These are phyloP conservation scores for Epichloe elymi DNA, from an alignment of 2,329 filamentous ascomycete genomes.

Conservation along the genomic window DNA sequence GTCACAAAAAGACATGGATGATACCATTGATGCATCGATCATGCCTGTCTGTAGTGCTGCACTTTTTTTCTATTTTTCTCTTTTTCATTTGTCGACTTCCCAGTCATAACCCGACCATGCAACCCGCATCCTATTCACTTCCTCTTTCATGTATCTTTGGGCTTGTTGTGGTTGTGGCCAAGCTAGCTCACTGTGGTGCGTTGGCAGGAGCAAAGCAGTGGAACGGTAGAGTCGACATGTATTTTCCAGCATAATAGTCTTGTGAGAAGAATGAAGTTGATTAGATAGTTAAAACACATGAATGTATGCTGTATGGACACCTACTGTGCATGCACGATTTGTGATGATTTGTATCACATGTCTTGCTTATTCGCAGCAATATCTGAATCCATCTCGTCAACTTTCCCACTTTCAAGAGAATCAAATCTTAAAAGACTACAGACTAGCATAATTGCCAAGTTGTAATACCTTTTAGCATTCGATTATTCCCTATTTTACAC, in stretches of 20 bases:
- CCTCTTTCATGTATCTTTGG: not conserved
- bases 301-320: not conserved
- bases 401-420: too few relatives aligned
- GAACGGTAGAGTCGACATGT: not conserved
- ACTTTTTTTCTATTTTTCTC: constrained; percentile 9
- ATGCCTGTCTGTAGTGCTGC: constrained; percentile 17
- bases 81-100: constrained; percentile 11
- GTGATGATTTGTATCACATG: too few relatives aligned
- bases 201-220: not conserved
- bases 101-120: not conserved
- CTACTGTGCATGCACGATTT: too few relatives aligned
- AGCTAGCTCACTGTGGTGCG: not conserved
- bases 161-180: not conserved
- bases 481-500: too few relatives aligned
- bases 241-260: not conserved
- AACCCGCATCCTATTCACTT: not conserved
- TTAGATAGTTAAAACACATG: not conserved
- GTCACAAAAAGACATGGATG: constrained; percentile 24
- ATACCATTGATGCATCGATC: constrained; percentile 28
- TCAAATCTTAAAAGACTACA: too few relatives aligned
- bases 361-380: too few relatives aligned
- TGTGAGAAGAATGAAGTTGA: not conserved
- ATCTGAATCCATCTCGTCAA: too few relatives aligned
- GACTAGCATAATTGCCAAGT: not conserved
- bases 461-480: not conserved